Evolutionary conservation across 345 rosid genomes (phyloP).

Genomic region (Mercurialis annua): DNA sequence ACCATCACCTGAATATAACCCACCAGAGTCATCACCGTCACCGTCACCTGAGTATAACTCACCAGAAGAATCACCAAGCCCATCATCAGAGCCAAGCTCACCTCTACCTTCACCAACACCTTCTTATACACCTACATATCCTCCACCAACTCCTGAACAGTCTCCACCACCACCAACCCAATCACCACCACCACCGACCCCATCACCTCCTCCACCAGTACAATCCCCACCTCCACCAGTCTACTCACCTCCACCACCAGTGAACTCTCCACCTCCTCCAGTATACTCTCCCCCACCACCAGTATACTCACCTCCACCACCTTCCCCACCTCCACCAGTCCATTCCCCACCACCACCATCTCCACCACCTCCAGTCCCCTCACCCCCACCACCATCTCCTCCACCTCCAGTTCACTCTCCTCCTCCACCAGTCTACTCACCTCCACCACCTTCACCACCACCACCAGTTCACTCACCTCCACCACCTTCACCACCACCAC

Average conservation of each 20-base stretch:
- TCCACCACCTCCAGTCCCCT: neutral
- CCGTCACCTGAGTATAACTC: neutral
- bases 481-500: neutral
- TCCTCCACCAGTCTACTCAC: neutral
- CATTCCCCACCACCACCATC: neutral
- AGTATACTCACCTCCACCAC: neutral
- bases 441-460: neutral
- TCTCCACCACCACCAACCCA: slow-evolving; percentile 24
- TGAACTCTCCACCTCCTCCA: neutral
- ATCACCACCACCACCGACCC: slow-evolving; percentile 1
- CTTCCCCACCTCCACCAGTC: slow-evolving; percentile 3
- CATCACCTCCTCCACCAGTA: slow-evolving; percentile 20
- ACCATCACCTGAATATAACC: neutral
- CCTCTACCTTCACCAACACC: slow-evolving; percentile 1
- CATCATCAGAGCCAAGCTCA: neutral
- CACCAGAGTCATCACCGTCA: neutral
- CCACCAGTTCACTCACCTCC: slow-evolving; percentile 4
- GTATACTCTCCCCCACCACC: neutral
- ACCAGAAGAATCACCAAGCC: neutral
- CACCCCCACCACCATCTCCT: neutral
- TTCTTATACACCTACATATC: neutral
- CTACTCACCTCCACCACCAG: neutral
- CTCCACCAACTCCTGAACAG: neutral
- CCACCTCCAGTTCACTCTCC: slow-evolving; percentile 1
- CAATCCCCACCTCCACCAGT: slow-evolving; percentile 14